phyloP scores from a whole-genome alignment of 306 rosid species.

The Glycyrrhiza uralensis region DNA sequence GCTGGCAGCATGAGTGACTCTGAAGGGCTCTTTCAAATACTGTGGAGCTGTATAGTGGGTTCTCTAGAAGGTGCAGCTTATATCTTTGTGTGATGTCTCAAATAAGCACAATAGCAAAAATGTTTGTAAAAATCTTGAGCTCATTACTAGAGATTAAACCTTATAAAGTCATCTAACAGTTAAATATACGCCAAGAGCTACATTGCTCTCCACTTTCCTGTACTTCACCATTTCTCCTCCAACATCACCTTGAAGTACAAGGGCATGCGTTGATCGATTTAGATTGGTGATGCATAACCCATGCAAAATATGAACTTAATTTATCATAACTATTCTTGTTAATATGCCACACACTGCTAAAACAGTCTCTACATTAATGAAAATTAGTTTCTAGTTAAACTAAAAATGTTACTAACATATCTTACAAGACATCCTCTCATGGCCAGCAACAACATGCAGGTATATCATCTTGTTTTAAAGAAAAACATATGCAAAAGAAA shows the following conservation, averaged over 20 bases:
- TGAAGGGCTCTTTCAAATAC: neutral
- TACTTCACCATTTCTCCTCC: neutral
- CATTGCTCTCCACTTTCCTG: slow-evolving; percentile 4
- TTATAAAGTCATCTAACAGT: neutral
- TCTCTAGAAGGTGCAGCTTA: neutral
- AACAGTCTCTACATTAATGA: neutral
- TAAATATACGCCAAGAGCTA: neutral
- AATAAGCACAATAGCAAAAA: neutral
- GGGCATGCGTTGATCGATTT: neutral
- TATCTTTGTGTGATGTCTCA: neutral
- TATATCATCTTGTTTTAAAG: neutral
- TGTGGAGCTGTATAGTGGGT: neutral
- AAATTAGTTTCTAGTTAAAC: neutral
- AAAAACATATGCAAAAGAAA: neutral
- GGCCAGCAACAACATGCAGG: slow-evolving; percentile 5
- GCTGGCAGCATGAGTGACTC: neutral
- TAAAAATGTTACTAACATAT: neutral
- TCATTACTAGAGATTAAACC: neutral
- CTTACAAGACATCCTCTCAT: neutral
- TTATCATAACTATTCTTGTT: neutral
- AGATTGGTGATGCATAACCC: neutral
- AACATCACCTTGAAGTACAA: neutral
- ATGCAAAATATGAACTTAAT: neutral
- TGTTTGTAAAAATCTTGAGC: neutral
- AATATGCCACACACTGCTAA: neutral